Conservation (phyloP, 805 yeast species). For the Blastobotrys robertii region DNA sequence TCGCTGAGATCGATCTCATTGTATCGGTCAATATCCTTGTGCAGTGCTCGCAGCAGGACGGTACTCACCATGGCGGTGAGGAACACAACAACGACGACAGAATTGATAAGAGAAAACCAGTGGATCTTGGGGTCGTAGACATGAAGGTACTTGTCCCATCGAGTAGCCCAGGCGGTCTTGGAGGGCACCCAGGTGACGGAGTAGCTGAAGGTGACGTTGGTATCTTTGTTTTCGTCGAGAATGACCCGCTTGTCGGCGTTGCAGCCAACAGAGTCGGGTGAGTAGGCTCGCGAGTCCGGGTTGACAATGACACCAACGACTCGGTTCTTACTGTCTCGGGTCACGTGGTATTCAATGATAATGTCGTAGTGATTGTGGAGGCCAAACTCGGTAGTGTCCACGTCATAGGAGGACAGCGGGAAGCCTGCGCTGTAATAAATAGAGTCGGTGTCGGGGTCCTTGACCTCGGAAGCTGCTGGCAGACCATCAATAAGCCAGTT, state of each 20-base stretch:
- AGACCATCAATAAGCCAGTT: slow-evolving; percentile 94
- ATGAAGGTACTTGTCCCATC: slow-evolving; percentile 96
- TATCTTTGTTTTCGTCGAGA: slow-evolving; percentile 41
- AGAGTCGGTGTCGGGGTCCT: slow-evolving; percentile 48
- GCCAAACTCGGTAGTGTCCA: slow-evolving; percentile 38
- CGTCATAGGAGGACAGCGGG: slow-evolving; percentile 62
- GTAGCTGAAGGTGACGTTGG: slow-evolving; percentile 71
- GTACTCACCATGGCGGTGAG: slow-evolving; percentile 72
- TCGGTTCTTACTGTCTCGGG: slow-evolving; percentile 58
- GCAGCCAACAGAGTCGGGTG: slow-evolving; percentile 27
- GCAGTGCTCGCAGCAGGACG: slow-evolving; percentile 67
- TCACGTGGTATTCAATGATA: slow-evolving; percentile 69
- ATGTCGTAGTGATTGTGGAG: slow-evolving; percentile 77
- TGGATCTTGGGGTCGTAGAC: slow-evolving; percentile 89
- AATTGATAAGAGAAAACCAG: slow-evolving; percentile 88
- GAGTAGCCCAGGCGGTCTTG: slow-evolving; percentile 85
- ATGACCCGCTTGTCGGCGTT: slow-evolving; percentile 18
- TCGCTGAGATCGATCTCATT: slow-evolving; percentile 78
- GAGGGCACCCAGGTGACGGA: slow-evolving; percentile 66
- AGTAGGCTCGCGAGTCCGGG: slow-evolving; percentile 49
- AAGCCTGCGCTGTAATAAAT: slow-evolving; percentile 74
- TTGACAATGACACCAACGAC: slow-evolving; percentile 83
- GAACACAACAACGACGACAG: slow-evolving; percentile 69
- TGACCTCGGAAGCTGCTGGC: slow-evolving; percentile 56
- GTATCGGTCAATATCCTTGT: slow-evolving; percentile 76